These are phyloP conservation scores for Trypanosoma theileri DNA, from an alignment of 208 protist species.

Conservation along the genomic window DNA sequence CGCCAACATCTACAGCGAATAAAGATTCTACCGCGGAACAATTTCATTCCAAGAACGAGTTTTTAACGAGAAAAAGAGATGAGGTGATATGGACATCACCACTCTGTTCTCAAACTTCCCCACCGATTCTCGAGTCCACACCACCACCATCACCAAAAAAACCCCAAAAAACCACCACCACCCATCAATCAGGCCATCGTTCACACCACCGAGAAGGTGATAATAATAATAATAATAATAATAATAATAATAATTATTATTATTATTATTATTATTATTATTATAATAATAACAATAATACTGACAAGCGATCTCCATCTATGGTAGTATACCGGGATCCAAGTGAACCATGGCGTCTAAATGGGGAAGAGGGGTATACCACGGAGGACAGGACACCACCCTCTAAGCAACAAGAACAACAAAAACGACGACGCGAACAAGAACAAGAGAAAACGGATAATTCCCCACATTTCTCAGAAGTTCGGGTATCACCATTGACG, in stretches of 20 bases:
- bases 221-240: too few relatives aligned
- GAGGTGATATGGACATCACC: conserved; percentile 9
- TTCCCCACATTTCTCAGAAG: conserved; percentile 14
- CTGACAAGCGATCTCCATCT: background rate
- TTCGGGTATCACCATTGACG: conserved; percentile 27
- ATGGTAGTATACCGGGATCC: background rate
- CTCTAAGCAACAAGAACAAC: conserved; percentile 1
- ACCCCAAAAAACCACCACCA: background rate
- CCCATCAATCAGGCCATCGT: too few relatives aligned
- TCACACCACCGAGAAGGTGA: too few relatives aligned
- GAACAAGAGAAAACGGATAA: background rate
- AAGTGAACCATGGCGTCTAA: background rate
- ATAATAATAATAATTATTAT: too few relatives aligned
- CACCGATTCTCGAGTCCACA: background rate
- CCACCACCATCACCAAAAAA: background rate
- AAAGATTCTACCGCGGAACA: too few relatives aligned
- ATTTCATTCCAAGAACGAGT: too few relatives aligned
- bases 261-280: background rate
- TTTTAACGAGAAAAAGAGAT: background rate
- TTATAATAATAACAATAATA: background rate
- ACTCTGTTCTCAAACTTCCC: background rate
- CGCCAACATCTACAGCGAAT: too few relatives aligned
- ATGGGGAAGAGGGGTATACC: background rate
- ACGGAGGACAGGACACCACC: background rate
- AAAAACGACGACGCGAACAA: background rate